Percentiles rank a stretch among this genome's conserved stretches.
Evolutionary conservation across 2,329 filamentous ascomycete species (phyloP).

Genomic region (Scedosporium aurantiacum): DNA sequence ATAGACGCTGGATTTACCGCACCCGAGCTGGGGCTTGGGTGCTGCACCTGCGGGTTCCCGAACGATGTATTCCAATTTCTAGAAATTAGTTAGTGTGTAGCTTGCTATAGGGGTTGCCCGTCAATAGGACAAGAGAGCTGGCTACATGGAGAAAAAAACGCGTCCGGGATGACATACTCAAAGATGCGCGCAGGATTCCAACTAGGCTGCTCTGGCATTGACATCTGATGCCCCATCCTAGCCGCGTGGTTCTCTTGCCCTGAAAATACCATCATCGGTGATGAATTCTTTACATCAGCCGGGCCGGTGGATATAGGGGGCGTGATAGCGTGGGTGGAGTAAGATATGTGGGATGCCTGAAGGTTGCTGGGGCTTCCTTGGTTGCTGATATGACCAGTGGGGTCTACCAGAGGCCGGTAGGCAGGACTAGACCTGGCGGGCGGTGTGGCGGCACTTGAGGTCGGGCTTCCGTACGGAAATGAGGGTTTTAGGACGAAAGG

Average conservation of each 20-base stretch:
- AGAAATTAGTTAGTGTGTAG: slow-evolving; percentile 2
- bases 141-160: too few species aligned
- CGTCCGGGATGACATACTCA: slow-evolving; percentile 52
- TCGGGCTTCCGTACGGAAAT: slow-evolving; percentile 79
- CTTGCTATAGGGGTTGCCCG: not conserved
- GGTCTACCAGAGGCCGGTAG: slow-evolving; percentile 36
- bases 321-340: not conserved
- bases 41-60: not conserved
- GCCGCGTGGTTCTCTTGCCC: not conserved
- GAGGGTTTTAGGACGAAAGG: slow-evolving; percentile 81
- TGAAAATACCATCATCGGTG: slow-evolving; percentile 8
- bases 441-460: slow-evolving; percentile 52
- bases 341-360: not conserved
- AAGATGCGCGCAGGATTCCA: slow-evolving; percentile 88
- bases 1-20: slow-evolving; percentile 33
- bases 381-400: slow-evolving; percentile 34
- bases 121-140: too few species aligned
- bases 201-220: slow-evolving; percentile 49
- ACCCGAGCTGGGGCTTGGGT: slow-evolving; percentile 22
- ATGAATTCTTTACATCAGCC: not conserved
- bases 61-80: slow-evolving; percentile 5
- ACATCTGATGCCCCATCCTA: slow-evolving; percentile 39
- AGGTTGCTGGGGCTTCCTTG: not conserved
- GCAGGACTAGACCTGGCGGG: slow-evolving; percentile 24
- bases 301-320: slow-evolving; percentile 1